Evolutionary conservation across 2,329 filamentous ascomycete species (phyloP).

Genomic region (Paraconiothyrium sp.): DNA sequence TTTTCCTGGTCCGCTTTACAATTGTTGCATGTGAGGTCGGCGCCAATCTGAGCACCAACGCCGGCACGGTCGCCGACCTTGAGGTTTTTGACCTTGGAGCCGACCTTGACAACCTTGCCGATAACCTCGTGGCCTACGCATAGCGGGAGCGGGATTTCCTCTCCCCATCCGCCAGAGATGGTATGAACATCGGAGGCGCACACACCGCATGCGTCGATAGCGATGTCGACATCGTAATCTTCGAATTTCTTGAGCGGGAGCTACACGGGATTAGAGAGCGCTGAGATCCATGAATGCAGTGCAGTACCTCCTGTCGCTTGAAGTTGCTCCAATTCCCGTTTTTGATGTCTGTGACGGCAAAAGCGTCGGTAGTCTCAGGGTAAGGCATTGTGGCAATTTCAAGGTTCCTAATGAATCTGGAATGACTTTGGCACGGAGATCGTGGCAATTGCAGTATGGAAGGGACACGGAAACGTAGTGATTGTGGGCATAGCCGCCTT

Average conservation of each 20-base stretch:
- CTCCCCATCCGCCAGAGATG: slow-evolving; percentile 69
- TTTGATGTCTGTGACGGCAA: slow-evolving; percentile 64
- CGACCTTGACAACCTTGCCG: slow-evolving; percentile 60
- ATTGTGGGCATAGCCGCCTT: background rate
- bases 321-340: slow-evolving; percentile 71
- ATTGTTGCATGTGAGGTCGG: slow-evolving; percentile 60
- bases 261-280: slow-evolving; percentile 51
- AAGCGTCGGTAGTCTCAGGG: slow-evolving; percentile 61
- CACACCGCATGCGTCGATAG: slow-evolving; percentile 71
- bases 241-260: slow-evolving; percentile 87
- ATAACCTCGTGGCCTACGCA: slow-evolving; percentile 72
- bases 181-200: slow-evolving; percentile 61
- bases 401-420: slow-evolving; percentile 16
- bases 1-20: slow-evolving; percentile 64
- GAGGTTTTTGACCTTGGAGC: slow-evolving; percentile 59
- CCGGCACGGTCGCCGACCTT: slow-evolving; percentile 59
- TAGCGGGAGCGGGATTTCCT: slow-evolving; percentile 67
- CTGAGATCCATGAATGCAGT: background rate
- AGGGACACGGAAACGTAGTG: slow-evolving; percentile 16
- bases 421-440: slow-evolving; percentile 14
- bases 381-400: slow-evolving; percentile 55
- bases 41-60: slow-evolving; percentile 61
- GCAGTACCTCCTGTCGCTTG: slow-evolving; percentile 63
- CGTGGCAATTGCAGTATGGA: background rate
- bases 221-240: slow-evolving; percentile 86